These are phyloP conservation scores for Ceratopteris richardii DNA, from an alignment of 75 land plant genomes.

Conservation along the genomic window DNA sequence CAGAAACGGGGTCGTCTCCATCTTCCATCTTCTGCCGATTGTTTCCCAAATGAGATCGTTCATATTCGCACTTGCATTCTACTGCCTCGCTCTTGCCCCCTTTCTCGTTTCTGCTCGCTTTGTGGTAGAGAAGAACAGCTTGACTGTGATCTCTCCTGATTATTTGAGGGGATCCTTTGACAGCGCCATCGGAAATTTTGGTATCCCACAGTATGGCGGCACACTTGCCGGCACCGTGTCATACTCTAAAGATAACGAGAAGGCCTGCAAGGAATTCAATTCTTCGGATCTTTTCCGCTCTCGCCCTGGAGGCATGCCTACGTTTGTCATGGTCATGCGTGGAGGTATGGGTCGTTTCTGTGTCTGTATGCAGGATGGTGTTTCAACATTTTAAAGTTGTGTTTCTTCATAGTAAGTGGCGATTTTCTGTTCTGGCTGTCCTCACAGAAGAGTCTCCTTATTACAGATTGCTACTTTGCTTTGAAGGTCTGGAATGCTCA, in stretches of 20 bases:
- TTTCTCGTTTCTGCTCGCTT: constrained; percentile 29
- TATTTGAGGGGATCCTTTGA: too few relatives aligned
- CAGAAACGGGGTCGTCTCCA: too few relatives aligned
- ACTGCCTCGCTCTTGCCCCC: too few relatives aligned
- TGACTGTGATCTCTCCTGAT: constrained; percentile 73
- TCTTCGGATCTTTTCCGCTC: constrained; percentile 36
- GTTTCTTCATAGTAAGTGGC: neutral
- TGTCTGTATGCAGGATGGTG: too few relatives aligned
- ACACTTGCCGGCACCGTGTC: constrained; percentile 68
- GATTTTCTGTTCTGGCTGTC: constrained; percentile 22
- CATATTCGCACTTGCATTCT: too few relatives aligned
- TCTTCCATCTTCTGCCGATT: too few relatives aligned
- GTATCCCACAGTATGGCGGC: constrained; percentile 87
- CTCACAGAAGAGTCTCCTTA: too few relatives aligned
- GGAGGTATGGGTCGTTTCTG: constrained; percentile 70
- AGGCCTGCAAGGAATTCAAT: constrained; percentile 46
- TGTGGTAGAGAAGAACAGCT: constrained; percentile 84
- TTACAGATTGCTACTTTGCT: constrained; percentile 51
- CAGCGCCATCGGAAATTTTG: constrained; percentile 87
- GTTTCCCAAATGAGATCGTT: too few relatives aligned
- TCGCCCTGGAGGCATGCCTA: too few relatives aligned
- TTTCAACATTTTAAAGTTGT: neutral
- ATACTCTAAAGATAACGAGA: constrained; percentile 51
- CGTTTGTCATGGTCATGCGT: constrained; percentile 68
- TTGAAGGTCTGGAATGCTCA: too few relatives aligned